Base-by-base conservation (phyloP, 768 basidiomycete species). In the Tricholoma saponaceum region DNA sequence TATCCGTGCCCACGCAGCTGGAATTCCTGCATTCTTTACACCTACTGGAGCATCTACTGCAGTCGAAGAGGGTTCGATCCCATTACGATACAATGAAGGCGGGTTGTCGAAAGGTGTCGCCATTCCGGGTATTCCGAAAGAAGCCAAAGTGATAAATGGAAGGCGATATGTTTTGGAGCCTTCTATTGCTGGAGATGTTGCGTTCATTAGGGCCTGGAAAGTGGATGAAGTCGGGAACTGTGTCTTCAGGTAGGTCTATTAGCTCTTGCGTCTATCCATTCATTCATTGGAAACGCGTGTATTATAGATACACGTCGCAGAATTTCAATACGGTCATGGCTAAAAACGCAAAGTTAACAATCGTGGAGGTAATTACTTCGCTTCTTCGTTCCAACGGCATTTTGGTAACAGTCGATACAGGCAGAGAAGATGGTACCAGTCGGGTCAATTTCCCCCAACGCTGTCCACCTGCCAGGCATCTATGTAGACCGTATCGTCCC, bases 1-100 rank as follows among this genome's bases (percentile, higher is more conserved):
- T 57, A 78, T 95, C 59, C 87, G 93, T 33, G 90, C 94, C 6
- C 89, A 92, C 57, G 93, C 92, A 8, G 90, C 92, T 10, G 94
- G 94, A 52, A 92, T 94, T 58, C 93, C 94, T 16, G 92, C 89
- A n/a, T 94, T 97, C 77, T 95, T 79, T 72, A 96, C 92, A 5
- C 94, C 93, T 14, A 94, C 93, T 0, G 94, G 95, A 14, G 90
- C 91, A 7, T 82, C 82, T 20, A 95, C 92, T 18, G 90, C 90
- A 2, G 83, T 93, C 2, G 90, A 95, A 70, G 74, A 84, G 49
- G 92, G 92, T 1, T 70, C 80, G 3, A 91, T 95, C 64, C 89
- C 92, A 25, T 80, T 88, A 62, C 81, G 86, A 22, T 93, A 92
- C 70, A 87, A 89, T 51, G 77, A 82, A 22, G 90, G 89, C 18